Evolutionary conservation across 805 yeast genomes (phyloP).

Genomic region (Candida dajiaensis): DNA sequence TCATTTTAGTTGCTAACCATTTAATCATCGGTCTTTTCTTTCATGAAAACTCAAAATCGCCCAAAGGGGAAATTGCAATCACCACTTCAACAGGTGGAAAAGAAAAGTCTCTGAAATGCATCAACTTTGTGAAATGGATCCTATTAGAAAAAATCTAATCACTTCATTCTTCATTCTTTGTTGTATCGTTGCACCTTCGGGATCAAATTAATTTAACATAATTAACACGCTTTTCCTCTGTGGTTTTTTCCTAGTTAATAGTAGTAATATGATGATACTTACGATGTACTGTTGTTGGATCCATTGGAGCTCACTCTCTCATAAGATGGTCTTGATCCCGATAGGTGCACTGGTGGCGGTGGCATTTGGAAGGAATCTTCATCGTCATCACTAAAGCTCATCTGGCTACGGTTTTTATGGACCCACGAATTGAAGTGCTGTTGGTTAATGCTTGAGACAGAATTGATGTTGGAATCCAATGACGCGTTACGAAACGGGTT

Average conservation of each 20-base stretch:
- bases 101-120: no score
- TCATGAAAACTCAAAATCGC: background rate
- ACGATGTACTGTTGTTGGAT: constrained; percentile 7
- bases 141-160: background rate
- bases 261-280: constrained; percentile 5
- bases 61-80: background rate
- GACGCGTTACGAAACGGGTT: constrained; percentile 65
- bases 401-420: constrained; percentile 33
- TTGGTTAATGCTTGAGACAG: constrained; percentile 22
- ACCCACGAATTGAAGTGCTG: constrained; percentile 57
- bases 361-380: constrained; percentile 26
- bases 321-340: constrained; percentile 11
- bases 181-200: background rate
- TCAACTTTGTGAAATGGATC: no score
- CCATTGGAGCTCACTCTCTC: constrained; percentile 15
- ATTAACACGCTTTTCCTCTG: background rate
- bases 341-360: constrained; percentile 6
- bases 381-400: constrained; percentile 38
- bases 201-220: background rate
- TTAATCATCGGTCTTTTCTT: background rate
- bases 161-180: background rate
- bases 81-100: no score
- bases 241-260: background rate
- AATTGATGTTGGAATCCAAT: constrained; percentile 25
- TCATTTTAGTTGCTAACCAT: background rate